Base-by-base conservation (phyloP, 192 early-diverging fungal genomes). In the Coemansia asiatica region DNA sequence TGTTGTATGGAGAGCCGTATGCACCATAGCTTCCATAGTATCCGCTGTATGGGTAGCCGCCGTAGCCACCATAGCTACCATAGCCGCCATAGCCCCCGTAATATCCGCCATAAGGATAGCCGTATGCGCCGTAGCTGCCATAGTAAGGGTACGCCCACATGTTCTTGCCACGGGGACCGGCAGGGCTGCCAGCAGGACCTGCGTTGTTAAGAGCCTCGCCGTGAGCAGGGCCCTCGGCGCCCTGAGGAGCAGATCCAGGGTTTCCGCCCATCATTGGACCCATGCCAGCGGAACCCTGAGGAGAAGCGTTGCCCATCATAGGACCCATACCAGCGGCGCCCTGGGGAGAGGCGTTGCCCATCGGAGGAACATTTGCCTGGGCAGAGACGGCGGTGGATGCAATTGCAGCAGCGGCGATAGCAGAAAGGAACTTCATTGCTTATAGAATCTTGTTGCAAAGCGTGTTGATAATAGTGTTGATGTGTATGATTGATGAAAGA, bases 141-240 rank as follows among this genome's bases (percentile, higher is more conserved):
- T 63, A 75, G 77, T 74, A 74, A 4, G 77, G 77, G 40, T 80
- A 80, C 0, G 77, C 77, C 77, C 77, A 80, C 77, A 80, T 80
- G 56, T 56, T 61, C 68, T 80, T 80, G 60, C 77, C 77, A 25
- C 72, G 77, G 9, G 68, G 19, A 25, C 71, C 72, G 35, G 77
- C 77, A 71, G 77, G 68, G 58, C 77, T 64, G 67, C 71, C 76
- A 72, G 76, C 76, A 68, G 77, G 51, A 3, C 68, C 72, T 68
- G 77, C 71, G 46, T 63, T 64, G 36, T 63, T 64, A 10, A 63
- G 61, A 38, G 63, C 67, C 26, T 29, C 68, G 40, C 56, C 56
- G 21, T 74, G 67, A 19, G 61, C 15, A 21, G 67, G 25, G 22
- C 71, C 61, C 49, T 74, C 76, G 33, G 76, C 53, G 50, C 67